Base-by-base conservation (phyloP, 441 rosid genomes). In the Syzygium syzygioides region DNA sequence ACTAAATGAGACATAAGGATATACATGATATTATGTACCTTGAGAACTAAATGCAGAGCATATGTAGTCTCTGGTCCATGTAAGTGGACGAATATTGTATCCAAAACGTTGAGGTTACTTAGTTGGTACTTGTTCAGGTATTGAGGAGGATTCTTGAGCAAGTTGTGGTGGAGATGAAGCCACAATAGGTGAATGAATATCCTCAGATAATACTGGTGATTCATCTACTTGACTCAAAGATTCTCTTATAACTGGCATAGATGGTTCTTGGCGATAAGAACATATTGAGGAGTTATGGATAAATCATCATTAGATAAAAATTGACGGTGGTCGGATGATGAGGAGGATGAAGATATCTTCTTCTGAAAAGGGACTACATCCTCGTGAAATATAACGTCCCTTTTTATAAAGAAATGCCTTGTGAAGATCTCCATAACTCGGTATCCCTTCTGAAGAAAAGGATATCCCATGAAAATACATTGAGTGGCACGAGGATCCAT, bases 21-120 rank as follows among this genome's bases (percentile, higher is more conserved):
- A 59, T 7, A 59, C 12, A 12, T 1, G 64, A 26, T 59, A 59
- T 26, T n/a, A 12, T 7, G 8, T 59, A 12, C 2, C 7, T 59
- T 0, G 26, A 11, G 64, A 59, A 15, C 26, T 26, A 3, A 5
- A 7, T n/a, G 30, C 11, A 7, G 17, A 7, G 5, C 64, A 59
- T 26, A 26, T 30, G 12, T 59, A 59, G 3, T 26, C 30, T 5
- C 12, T 26, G 15, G 3, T 26, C 64, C 64, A 59, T 2, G 3
- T 59, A 23, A 6, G 17, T 1, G 64, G 30, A 26, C 0, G 0
- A 26, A 7, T 5, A 13, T 11, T 59, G 1, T 0, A 0, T 59
- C 8, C 1, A 2, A 0, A 59, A 26, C 7, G 4, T 59, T 0
- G 4, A 0, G 3, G 7, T n/a, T 0, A 0, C 7, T 26, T 2